Conservation (phyloP, 768 basidiomycete species). For the Suillus cothurnatus region DNA sequence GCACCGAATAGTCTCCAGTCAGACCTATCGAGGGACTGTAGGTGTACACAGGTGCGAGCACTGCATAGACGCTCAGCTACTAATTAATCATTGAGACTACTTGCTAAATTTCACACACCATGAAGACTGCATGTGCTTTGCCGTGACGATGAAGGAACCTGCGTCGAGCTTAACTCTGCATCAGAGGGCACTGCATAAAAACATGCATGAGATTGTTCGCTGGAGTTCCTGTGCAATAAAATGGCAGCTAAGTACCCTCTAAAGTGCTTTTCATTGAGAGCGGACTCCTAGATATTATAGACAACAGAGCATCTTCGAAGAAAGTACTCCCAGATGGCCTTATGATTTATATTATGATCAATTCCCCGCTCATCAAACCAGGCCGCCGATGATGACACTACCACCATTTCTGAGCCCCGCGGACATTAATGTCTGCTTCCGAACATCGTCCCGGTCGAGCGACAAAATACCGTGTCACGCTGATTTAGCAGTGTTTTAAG, state of each 20-base stretch:
- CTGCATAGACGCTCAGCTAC: not conserved
- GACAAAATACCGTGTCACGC: not conserved
- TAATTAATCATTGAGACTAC: not conserved
- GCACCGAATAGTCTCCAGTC: not conserved
- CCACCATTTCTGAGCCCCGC: not conserved
- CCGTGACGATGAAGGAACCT: not conserved
- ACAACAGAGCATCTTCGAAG: not conserved
- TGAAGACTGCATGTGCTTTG: not conserved
- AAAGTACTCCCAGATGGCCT: not conserved
- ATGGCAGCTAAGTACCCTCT: not conserved
- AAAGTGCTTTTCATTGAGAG: not conserved
- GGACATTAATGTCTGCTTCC: not conserved
- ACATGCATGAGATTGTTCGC: not conserved
- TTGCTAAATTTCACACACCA: not conserved
- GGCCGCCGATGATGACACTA: not conserved
- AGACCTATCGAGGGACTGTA: not conserved
- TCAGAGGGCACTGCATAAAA: not conserved
- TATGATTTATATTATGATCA: not conserved
- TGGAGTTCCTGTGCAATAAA: not conserved
- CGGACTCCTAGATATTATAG: not conserved
- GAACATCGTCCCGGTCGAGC: not conserved
- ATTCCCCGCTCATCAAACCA: not conserved
- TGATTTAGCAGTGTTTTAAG: not conserved
- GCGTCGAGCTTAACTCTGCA: not conserved
- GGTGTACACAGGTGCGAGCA: not conserved